Evolutionary conservation across 192 early-diverging fungal species (phyloP).

Genomic region (Piromyces finnis): DNA sequence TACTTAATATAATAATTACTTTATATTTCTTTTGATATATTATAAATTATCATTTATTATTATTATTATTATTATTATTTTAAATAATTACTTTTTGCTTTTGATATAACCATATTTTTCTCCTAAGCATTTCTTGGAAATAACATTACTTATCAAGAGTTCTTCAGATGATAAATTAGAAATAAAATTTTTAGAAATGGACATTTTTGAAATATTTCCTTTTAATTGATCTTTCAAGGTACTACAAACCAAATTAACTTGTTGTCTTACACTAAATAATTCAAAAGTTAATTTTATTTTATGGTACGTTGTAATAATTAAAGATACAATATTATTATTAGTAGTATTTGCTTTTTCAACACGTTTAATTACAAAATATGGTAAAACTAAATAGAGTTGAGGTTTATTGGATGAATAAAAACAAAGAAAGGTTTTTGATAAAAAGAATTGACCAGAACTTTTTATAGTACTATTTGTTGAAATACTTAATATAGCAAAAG

Average conservation of each 20-base stretch:
- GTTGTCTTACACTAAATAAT: conserved; percentile 40
- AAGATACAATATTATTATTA: conserved; percentile 35
- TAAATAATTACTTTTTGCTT: conserved; percentile 30
- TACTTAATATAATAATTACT: no score
- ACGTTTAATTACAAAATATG: conserved; percentile 74
- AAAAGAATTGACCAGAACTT: conserved; percentile 44
- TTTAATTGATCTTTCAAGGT: conserved; percentile 52
- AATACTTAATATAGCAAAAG: background rate
- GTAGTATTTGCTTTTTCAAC: conserved; percentile 68
- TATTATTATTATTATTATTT: background rate
- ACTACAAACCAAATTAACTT: conserved; percentile 67
- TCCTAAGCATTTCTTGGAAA: conserved; percentile 39
- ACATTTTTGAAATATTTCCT: conserved; percentile 53
- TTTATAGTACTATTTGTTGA: background rate
- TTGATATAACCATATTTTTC: conserved; percentile 56
- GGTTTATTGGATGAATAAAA: conserved; percentile 52
- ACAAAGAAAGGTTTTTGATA: conserved; percentile 76
- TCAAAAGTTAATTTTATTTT: conserved; percentile 73
- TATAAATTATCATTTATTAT: background rate
- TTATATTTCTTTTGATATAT: no score
- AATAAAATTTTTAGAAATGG: conserved; percentile 58
- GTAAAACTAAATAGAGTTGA: conserved; percentile 59
- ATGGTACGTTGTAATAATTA: conserved; percentile 82
- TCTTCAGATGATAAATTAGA: conserved; percentile 65
- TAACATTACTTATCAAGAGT: conserved; percentile 28